Evolutionary conservation across 2,329 filamentous ascomycete species (phyloP), one percentile per base, ranked within the genome.

Genomic region (Colletotrichum simmondsii): DNA sequence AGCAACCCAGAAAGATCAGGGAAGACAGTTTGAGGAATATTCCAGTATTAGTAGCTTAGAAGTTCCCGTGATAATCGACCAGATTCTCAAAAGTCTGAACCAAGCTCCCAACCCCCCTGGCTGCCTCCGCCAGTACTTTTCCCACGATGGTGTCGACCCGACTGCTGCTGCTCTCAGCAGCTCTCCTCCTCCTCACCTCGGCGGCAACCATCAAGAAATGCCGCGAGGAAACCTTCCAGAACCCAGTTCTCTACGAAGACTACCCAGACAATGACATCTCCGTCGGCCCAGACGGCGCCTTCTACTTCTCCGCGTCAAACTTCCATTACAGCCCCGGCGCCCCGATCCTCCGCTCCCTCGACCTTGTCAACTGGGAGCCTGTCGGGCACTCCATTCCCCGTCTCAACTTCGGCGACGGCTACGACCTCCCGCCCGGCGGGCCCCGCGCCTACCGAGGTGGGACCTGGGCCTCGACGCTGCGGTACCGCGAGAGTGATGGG

Each of bases 311-410:
- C 0, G 87, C 88, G 1, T 90, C 88, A 1, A 89, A 84, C 7
- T 88, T 91, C 76, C 86, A 88, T 64, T 90, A 87, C 76, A 88
- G 86, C 12, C 85, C 89, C 0, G 89, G 88, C 11, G 89, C 89
- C 0, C 88, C 89, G 0, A 82, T 91, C 2, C 80, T 91, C 0
- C 83, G 84, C 28, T 91, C 89, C 0, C 85, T 86, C 63, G 88
- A 91, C 76, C 83, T 91, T 0, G 84, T 87, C 42, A 88, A 87
- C 73, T 88, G 86, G 87, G 83, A 87, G 22, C 76, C 80, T 4
- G 78, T 86, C 26, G 81, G 83, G 5, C 86, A 88, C 75, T 85
- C 83, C 0, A 81, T 88, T 5, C 86, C 86, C 0, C 76, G 76
- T 2, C 79, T 88, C 2, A 78, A 83, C 63, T 90, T 86, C 76